These are phyloP conservation scores for Paxillus rubicundulus DNA, from an alignment of 768 basidiomycete species.

Conservation along the genomic window DNA sequence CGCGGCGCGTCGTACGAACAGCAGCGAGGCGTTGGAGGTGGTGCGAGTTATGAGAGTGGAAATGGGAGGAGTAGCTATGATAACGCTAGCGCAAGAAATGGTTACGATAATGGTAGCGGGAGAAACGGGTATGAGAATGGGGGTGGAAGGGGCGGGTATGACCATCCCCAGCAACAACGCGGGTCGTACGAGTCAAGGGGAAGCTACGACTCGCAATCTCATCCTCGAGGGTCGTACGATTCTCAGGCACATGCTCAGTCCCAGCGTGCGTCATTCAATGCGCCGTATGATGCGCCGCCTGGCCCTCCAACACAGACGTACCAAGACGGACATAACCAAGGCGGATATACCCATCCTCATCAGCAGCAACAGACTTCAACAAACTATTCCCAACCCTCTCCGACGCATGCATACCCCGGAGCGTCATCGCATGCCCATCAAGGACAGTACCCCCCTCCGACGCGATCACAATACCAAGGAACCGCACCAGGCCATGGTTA, in stretches of 20 bases:
- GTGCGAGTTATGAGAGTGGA: constrained; percentile 18
- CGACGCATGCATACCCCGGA: constrained; percentile 22
- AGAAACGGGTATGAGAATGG: constrained; percentile 20
- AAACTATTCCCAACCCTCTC: constrained; percentile 16
- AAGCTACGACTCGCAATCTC: constrained; percentile 25
- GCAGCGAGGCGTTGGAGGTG: constrained; percentile 15
- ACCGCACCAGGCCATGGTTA: constrained; percentile 16
- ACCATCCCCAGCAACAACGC: constrained; percentile 28
- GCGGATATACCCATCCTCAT: constrained; percentile 17
- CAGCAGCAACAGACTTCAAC: constrained; percentile 16
- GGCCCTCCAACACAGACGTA: constrained; percentile 17
- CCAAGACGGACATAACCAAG: constrained; percentile 26
- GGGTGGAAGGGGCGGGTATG: not conserved
- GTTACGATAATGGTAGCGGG: constrained; percentile 20
- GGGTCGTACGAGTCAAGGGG: constrained; percentile 25
- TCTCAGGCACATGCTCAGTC: constrained; percentile 19
- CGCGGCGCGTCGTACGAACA: constrained; percentile 15
- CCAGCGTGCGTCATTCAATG: constrained; percentile 19
- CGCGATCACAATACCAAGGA: constrained; percentile 24
- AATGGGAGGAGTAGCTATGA: constrained; percentile 23
- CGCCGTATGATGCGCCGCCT: constrained; percentile 22
- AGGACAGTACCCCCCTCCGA: constrained; percentile 24
- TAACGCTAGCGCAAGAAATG: constrained; percentile 9
- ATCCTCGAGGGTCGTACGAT: constrained; percentile 18
- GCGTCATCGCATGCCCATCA: constrained; percentile 20